phyloP scores from a whole-genome alignment of 2,329 filamentous ascomycete species.

The Hawksworthiomyces lignivorus region DNA sequence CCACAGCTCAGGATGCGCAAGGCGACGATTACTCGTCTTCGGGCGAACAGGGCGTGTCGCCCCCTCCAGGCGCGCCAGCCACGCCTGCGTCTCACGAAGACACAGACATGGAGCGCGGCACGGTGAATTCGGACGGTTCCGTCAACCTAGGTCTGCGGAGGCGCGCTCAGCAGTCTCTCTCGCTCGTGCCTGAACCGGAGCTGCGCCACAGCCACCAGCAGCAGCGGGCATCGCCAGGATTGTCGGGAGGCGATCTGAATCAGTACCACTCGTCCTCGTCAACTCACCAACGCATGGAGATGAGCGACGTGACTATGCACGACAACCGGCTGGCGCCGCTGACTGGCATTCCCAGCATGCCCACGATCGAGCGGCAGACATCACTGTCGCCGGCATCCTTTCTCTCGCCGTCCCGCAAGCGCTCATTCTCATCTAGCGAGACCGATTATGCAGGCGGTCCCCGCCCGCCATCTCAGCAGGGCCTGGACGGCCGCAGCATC shows the following conservation, averaged over 20 bases:
- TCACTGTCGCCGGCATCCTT: slow-evolving; percentile 56
- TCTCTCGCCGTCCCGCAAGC: slow-evolving; percentile 53
- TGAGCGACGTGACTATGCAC: slow-evolving; percentile 39
- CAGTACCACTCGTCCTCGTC: slow-evolving; percentile 40
- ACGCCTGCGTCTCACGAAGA: slow-evolving; percentile 1
- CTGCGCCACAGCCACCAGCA: slow-evolving; percentile 28
- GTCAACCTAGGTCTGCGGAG: slow-evolving; percentile 53
- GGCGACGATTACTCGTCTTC: slow-evolving; percentile 29
- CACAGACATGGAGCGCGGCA: slow-evolving; percentile 40
- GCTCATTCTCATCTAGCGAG: slow-evolving; percentile 57
- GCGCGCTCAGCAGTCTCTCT: slow-evolving; percentile 36
- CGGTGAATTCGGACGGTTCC: slow-evolving; percentile 55
- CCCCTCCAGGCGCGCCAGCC: slow-evolving; percentile 20
- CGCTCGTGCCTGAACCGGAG: slow-evolving; percentile 40
- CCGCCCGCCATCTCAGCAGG: neutral
- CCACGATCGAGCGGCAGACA: slow-evolving; percentile 41
- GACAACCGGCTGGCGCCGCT: slow-evolving; percentile 54
- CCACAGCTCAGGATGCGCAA: slow-evolving; percentile 50
- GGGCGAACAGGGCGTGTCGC: slow-evolving; percentile 41
- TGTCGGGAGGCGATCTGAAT: slow-evolving; percentile 36
- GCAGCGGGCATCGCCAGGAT: slow-evolving; percentile 33
- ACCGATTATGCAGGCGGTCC: slow-evolving; percentile 29
- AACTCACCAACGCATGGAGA: slow-evolving; percentile 29
- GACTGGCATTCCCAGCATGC: slow-evolving; percentile 30
- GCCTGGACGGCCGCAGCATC: slow-evolving; percentile 1